Percentiles rank a stretch among this genome's conserved stretches.
These are phyloP conservation scores for Vinca minor DNA, from an alignment of 257 asterid genomes.

Conservation along the genomic window DNA sequence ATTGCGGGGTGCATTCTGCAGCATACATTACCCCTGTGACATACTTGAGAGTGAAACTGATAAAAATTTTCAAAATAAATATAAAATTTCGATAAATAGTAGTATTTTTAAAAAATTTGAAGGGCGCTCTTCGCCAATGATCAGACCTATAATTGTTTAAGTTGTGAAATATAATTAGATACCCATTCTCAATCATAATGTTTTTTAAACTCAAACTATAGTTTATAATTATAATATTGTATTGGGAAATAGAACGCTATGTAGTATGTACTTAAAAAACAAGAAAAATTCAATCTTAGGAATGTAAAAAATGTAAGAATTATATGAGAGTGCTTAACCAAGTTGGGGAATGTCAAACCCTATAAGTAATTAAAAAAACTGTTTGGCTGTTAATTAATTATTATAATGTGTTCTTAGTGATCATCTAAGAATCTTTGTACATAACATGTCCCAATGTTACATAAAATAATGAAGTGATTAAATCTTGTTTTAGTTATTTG, in stretches of 20 bases:
- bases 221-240: background rate
- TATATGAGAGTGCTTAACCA: slow-evolving; percentile 18
- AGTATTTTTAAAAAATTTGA: too few relatives aligned
- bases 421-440: slow-evolving; percentile 39
- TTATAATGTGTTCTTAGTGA: slow-evolving; percentile 40
- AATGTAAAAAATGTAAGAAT: slow-evolving; percentile 6
- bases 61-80: too few relatives aligned
- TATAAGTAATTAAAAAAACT: slow-evolving; percentile 18
- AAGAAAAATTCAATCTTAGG: slow-evolving; percentile 8
- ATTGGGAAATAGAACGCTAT: background rate
- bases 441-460: slow-evolving; percentile 29
- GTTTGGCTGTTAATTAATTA: slow-evolving; percentile 26
- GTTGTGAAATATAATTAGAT: background rate
- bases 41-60: too few relatives aligned
- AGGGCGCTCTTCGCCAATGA: too few relatives aligned
- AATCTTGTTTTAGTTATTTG: slow-evolving; percentile 6
- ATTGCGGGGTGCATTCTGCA: slow-evolving; percentile 42
- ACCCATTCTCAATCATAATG: slow-evolving; percentile 5
- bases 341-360: slow-evolving; percentile 18
- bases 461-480: slow-evolving; percentile 1
- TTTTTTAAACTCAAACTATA: background rate
- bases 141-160: too few relatives aligned
- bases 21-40: slow-evolving; percentile 8
- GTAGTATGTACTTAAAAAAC: background rate
- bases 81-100: too few relatives aligned